Base-by-base conservation (phyloP, 2,329 filamentous ascomycete genomes). In the Cercospora zeae-maydis region DNA sequence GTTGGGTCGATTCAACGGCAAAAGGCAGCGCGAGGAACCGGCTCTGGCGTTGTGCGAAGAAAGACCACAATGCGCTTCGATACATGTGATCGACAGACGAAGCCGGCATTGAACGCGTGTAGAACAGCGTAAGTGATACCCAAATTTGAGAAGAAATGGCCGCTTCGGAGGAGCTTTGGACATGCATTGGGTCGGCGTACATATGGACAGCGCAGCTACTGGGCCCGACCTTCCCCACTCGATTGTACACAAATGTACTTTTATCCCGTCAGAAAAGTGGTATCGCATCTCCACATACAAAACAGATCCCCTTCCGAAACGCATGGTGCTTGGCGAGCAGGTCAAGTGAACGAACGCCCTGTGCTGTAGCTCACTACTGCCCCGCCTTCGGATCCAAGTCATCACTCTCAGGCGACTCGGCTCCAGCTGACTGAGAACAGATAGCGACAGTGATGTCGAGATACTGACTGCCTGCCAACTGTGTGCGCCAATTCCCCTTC, bases 1-100 rank as follows among this genome's bases (percentile, higher is more conserved):
- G 67, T 81, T 98, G 39, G 92, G 93, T 1, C 89, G 89, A 56
- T 88, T 93, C 68, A 84, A 83, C 74, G 83, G 82, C 45, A 75
- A 78, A 73, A 76, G 73, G 60, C 74, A 71, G 49, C 77, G 77
- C 53, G 77, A 78, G 51, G 74, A 75, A 47, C 76, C 76, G 8
- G 80, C 78, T 45, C 70, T 82, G 58, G 80, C 80, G 3, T 77
- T 77, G 66, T 77, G 75, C 34, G 65, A 69, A 34, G 67, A 69
- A 53, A 54, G 67, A 45, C 67, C 67, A 3, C 36, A 55, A 10
- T 61, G 62, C n/a, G 63, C 62, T 1, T 53, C 49, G 5, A 65
- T 68, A 37, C 61, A 61, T 33, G 39, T 68, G 59, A 58, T 68
- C 4, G 67, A 68, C 59, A 58, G 67, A 53, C 56, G 69, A 60